Conservation (phyloP, 2,329 filamentous ascomycete genomes). For the Diaporthe eres region DNA sequence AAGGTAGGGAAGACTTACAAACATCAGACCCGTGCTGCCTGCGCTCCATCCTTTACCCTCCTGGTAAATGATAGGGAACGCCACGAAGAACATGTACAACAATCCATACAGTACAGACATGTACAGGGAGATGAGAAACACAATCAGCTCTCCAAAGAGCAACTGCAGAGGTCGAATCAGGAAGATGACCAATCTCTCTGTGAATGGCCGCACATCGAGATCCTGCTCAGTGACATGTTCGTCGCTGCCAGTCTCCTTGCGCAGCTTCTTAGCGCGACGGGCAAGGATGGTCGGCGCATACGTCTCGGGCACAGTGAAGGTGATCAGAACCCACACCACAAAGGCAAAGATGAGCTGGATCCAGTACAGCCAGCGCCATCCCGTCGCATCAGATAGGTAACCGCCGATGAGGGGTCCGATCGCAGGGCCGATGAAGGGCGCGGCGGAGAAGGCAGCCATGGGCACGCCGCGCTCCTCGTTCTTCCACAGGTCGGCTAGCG, state of each 20-base stretch:
- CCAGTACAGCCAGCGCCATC: constrained; percentile 91
- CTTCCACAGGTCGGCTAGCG: constrained; percentile 85
- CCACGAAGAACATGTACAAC: constrained; percentile 84
- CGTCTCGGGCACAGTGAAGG: constrained; percentile 91
- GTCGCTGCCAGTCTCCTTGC: constrained; percentile 75
- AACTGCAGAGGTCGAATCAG: constrained; percentile 88
- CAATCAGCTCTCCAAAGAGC: constrained; percentile 86
- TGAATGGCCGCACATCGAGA: constrained; percentile 78
- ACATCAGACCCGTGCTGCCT: constrained; percentile 85
- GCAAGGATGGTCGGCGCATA: constrained; percentile 86
- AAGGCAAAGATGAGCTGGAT: constrained; percentile 84
- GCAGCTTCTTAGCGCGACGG: constrained; percentile 77
- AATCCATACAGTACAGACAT: constrained; percentile 86
- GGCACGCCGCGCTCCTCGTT: constrained; percentile 88
- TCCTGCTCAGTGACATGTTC: constrained; percentile 85
- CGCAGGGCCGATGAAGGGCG: constrained; percentile 86
- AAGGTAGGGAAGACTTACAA: constrained; percentile 53
- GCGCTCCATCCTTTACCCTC: constrained; percentile 84
- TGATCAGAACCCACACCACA: constrained; percentile 80
- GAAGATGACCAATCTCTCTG: constrained; percentile 80
- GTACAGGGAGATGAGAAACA: constrained; percentile 86
- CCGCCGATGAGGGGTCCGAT: constrained; percentile 84
- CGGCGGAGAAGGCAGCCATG: constrained; percentile 88
- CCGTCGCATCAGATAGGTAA: constrained; percentile 77
- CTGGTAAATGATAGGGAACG: constrained; percentile 80